Conservation (phyloP, 106 monocot species). For the Hemerocallis citrina region DNA sequence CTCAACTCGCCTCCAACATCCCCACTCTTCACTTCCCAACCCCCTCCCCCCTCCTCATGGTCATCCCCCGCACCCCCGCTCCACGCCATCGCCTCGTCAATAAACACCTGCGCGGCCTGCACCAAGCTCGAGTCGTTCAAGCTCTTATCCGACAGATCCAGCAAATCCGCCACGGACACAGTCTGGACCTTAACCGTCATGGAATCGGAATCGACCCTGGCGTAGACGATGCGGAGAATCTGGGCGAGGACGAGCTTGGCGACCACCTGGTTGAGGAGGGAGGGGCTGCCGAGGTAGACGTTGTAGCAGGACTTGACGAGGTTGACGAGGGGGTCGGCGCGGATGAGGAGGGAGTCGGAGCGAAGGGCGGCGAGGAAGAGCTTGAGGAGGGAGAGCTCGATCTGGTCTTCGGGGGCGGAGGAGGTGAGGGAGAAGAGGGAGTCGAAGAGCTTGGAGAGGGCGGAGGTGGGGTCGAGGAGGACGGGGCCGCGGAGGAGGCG, state of each 20-base stretch:
- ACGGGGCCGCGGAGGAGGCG: conserved; percentile 25
- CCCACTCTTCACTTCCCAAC: not conserved
- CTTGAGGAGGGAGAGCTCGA: conserved; percentile 61
- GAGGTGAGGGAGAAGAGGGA: conserved; percentile 30
- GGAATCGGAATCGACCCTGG: conserved; percentile 54
- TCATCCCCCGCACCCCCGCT: conserved; percentile 12
- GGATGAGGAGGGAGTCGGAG: conserved; percentile 39
- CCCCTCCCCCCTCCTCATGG: not conserved
- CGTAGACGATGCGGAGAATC: conserved; percentile 54
- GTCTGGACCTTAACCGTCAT: conserved; percentile 35
- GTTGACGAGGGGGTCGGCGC: conserved; percentile 59
- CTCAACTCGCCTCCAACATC: conserved; percentile 32
- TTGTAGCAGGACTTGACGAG: conserved; percentile 85
- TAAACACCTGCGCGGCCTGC: conserved; percentile 73
- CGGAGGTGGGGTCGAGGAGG: conserved; percentile 16
- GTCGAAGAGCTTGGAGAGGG: conserved; percentile 27
- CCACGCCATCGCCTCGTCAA: conserved; percentile 67
- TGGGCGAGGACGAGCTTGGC: conserved; percentile 73
- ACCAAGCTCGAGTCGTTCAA: conserved; percentile 70
- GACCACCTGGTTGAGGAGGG: conserved; percentile 65
- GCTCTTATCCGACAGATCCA: conserved; percentile 79
- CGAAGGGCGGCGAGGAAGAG: conserved; percentile 66
- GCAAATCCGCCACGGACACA: conserved; percentile 58
- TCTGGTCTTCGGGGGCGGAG: conserved; percentile 40
- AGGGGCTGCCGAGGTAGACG: conserved; percentile 73